phyloP scores from a whole-genome alignment of 1,284 basidiomycete species.

The Cutaneotrichosporon cyanovorans region DNA sequence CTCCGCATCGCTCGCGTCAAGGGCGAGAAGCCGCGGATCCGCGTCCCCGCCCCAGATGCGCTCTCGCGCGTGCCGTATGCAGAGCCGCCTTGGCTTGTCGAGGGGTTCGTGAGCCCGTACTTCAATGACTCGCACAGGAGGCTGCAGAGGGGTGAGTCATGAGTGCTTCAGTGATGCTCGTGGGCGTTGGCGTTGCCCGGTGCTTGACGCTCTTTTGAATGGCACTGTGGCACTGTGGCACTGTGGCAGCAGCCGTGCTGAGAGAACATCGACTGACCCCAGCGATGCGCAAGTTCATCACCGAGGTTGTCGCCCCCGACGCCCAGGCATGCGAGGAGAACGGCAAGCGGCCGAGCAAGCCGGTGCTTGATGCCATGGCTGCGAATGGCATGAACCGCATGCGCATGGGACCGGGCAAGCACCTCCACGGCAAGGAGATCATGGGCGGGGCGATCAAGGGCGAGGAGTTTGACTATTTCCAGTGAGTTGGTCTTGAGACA shows the following conservation, averaged over 20 bases:
- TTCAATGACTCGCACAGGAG: slow-evolving; percentile 57
- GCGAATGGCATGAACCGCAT: slow-evolving; percentile 75
- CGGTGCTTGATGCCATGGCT: slow-evolving; percentile 44
- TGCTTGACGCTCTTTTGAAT: background rate
- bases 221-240: background rate
- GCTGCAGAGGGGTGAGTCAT: slow-evolving; percentile 41
- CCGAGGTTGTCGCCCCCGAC: slow-evolving; percentile 51
- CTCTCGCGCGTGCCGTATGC: slow-evolving; percentile 63
- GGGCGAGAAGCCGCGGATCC: slow-evolving; percentile 56
- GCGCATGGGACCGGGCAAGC: slow-evolving; percentile 71
- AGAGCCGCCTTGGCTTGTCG: slow-evolving; percentile 76
- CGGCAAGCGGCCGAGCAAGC: slow-evolving; percentile 57
- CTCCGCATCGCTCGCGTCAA: slow-evolving; percentile 64
- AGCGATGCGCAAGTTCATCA: slow-evolving; percentile 51
- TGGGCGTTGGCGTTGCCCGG: background rate
- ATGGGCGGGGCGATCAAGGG: slow-evolving; percentile 73
- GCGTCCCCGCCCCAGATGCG: slow-evolving; percentile 54
- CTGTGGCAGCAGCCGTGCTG: too few species aligned
- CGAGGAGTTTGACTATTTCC: slow-evolving; percentile 76
- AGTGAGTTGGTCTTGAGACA: slow-evolving; percentile 33
- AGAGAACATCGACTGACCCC: too few species aligned
- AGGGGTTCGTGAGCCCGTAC: slow-evolving; percentile 74
- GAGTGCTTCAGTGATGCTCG: too few species aligned
- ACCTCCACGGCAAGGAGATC: slow-evolving; percentile 73
- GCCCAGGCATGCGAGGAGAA: slow-evolving; percentile 64